Base-by-base conservation (phyloP, 306 rosid species). In the Crataegus laevigata region DNA sequence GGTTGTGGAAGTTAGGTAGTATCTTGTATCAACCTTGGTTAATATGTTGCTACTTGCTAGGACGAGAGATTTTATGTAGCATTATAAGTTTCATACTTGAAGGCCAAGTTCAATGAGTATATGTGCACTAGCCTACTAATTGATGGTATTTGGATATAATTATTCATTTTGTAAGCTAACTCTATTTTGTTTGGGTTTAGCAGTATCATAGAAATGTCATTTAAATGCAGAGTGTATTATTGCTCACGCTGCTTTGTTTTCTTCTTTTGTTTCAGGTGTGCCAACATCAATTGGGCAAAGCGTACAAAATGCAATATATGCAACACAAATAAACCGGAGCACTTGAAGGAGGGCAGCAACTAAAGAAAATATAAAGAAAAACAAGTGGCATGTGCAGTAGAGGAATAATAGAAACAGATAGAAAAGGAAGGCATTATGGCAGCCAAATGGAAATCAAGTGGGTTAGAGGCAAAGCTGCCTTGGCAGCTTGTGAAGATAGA, bases 291-390 rank as follows among this genome's bases (percentile, higher is more conserved):
- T 68, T 94, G 98, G 98, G 98, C 98, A 52, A 94, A 94, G 89
- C 90, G 98, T 66, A 82, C 83, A 17, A 94, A 94, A 83, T 94
- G 98, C 89, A 94, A 94, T 75, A 86, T 94, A 78, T 94, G 98
- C 93, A 94, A 94, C 84, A 94, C 98, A 26, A 94, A 94, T 69
- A 94, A 89, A 81, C 97, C 98, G n/a, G n/a, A n/a, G n/a, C n/a
- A n/a, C n/a, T n/a, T n/a, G n/a, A n/a, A n/a, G n/a, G n/a, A n/a
- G n/a, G n/a, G n/a, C n/a, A n/a, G n/a, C n/a, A n/a, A n/a, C n/a
- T n/a, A n/a, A n/a, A n/a, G n/a, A n/a, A n/a, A n/a, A n/a, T n/a
- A n/a, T n/a, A n/a, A n/a, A n/a, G n/a, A n/a, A n/a, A n/a, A n/a
- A n/a, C n/a, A n/a, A n/a, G n/a, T n/a, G n/a, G n/a, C n/a, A n/a